Percentiles rank a stretch among this genome's conserved stretches.
phyloP scores from a whole-genome alignment of 169 alveolate genomes.

The Cryptosporidium canis region DNA sequence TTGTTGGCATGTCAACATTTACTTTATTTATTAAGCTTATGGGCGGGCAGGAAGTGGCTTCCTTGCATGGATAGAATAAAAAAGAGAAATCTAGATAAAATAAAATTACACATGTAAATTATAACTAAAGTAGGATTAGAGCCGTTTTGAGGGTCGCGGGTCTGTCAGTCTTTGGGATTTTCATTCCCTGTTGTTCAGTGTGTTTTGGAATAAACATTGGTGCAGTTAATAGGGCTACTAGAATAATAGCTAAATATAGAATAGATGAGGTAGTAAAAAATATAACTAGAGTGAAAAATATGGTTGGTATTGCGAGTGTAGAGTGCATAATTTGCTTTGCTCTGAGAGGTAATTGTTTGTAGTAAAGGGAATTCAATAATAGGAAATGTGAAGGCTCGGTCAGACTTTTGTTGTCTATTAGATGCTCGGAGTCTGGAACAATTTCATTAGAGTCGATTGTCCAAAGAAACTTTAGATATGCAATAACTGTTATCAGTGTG shows the following conservation, averaged over 20 bases:
- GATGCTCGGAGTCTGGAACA: neutral
- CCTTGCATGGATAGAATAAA: neutral
- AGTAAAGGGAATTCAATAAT: conserved; percentile 18
- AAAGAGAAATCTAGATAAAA: neutral
- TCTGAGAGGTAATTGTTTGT: conserved; percentile 25
- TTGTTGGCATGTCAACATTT: neutral
- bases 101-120: neutral
- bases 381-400: conserved; percentile 20
- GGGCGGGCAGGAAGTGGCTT: neutral
- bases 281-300: conserved; percentile 6
- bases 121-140: neutral
- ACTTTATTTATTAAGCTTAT: neutral
- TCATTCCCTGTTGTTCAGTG: neutral
- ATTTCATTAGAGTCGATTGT: conserved; percentile 3
- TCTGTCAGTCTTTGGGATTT: neutral
- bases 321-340: conserved; percentile 15
- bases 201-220: conserved; percentile 8
- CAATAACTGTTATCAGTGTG: conserved; percentile 17
- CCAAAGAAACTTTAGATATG: conserved; percentile 61
- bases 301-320: conserved; percentile 20
- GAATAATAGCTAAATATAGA: conserved; percentile 8
- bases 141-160: neutral
- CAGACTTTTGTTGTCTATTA: neutral
- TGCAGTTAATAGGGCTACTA: neutral
- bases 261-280: conserved; percentile 45